phyloP scores from a whole-genome alignment of 1,284 basidiomycete genomes.

The Apiotrichum veenhuisii region DNA sequence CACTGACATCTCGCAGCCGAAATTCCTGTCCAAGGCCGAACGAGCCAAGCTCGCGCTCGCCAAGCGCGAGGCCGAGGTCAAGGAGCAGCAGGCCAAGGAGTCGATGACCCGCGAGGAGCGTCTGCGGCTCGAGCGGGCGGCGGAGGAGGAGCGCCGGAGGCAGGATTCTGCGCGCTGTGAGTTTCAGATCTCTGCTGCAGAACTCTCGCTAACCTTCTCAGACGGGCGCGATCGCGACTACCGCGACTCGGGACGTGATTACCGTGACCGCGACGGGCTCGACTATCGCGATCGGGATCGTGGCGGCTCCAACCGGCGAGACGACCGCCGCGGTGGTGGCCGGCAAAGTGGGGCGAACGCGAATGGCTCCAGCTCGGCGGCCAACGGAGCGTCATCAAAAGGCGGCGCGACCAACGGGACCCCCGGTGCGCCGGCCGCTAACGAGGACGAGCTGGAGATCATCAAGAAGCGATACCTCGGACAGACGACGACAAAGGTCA shows the following conservation, averaged over 20 bases:
- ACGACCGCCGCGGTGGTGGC: slow-evolving; percentile 6
- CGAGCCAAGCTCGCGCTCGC: slow-evolving; percentile 81
- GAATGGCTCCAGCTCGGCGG: not conserved
- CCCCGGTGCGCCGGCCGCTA: not conserved
- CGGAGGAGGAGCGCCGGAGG: slow-evolving; percentile 61
- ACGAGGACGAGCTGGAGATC: slow-evolving; percentile 67
- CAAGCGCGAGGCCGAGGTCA: slow-evolving; percentile 74
- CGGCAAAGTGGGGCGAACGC: not conserved
- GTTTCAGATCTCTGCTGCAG: not conserved
- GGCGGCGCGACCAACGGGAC: slow-evolving; percentile 13
- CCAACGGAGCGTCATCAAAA: slow-evolving; percentile 16
- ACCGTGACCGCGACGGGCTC: slow-evolving; percentile 11
- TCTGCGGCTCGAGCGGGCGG: slow-evolving; percentile 67
- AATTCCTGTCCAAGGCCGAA: slow-evolving; percentile 82
- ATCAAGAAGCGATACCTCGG: slow-evolving; percentile 87
- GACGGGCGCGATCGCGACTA: slow-evolving; percentile 6
- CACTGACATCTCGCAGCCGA: slow-evolving; percentile 59
- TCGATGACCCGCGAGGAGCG: slow-evolving; percentile 65
- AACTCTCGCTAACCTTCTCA: slow-evolving; percentile 30
- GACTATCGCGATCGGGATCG: slow-evolving; percentile 15
- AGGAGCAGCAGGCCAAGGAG: slow-evolving; percentile 52
- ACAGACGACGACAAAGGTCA: slow-evolving; percentile 65
- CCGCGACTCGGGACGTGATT: slow-evolving; percentile 8
- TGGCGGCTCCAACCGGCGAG: slow-evolving; percentile 9
- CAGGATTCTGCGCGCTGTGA: slow-evolving; percentile 32